These are phyloP conservation scores for Apium graveolens DNA, from an alignment of 129 eudicot species.

Conservation along the genomic window DNA sequence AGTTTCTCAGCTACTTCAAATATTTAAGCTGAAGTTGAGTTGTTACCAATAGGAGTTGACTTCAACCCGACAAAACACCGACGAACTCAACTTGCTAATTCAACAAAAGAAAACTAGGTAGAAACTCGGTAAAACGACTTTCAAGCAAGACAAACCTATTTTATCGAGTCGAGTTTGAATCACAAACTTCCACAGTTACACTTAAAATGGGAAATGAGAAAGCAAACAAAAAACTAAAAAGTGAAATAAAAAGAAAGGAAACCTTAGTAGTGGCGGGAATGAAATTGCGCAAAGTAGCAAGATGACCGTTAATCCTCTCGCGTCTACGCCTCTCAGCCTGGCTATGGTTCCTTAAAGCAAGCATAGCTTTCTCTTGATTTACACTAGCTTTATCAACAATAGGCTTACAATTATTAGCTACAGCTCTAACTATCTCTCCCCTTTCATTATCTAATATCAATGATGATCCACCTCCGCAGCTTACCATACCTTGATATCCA, in stretches of 20 bases:
- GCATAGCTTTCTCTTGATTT: slow-evolving; percentile 46
- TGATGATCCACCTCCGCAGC: slow-evolving; percentile 32
- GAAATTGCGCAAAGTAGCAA: slow-evolving; percentile 52
- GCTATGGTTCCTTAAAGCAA: slow-evolving; percentile 75
- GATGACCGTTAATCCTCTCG: slow-evolving; percentile 73
- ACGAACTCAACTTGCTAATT: not conserved
- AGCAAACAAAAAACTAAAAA: no score
- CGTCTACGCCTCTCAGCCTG: slow-evolving; percentile 79
- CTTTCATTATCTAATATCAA: slow-evolving; percentile 51
- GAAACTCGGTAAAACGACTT: not conserved
- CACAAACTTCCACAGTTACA: no score
- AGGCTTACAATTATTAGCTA: slow-evolving; percentile 22
- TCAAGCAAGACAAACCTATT: not conserved
- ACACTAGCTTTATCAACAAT: slow-evolving; percentile 30
- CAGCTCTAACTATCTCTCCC: slow-evolving; percentile 51
- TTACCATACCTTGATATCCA: slow-evolving; percentile 26
- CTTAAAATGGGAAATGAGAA: no score
- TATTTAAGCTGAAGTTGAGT: not conserved
- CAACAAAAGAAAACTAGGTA: no score
- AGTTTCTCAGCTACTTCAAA: not conserved
- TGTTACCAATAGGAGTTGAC: not conserved
- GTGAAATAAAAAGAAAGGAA: no score
- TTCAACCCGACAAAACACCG: not conserved
- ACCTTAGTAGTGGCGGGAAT: slow-evolving; percentile 63
- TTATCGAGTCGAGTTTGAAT: not conserved